Conservation (phyloP, 495 filamentous ascomycete species). For the Penicillium herquei region DNA sequence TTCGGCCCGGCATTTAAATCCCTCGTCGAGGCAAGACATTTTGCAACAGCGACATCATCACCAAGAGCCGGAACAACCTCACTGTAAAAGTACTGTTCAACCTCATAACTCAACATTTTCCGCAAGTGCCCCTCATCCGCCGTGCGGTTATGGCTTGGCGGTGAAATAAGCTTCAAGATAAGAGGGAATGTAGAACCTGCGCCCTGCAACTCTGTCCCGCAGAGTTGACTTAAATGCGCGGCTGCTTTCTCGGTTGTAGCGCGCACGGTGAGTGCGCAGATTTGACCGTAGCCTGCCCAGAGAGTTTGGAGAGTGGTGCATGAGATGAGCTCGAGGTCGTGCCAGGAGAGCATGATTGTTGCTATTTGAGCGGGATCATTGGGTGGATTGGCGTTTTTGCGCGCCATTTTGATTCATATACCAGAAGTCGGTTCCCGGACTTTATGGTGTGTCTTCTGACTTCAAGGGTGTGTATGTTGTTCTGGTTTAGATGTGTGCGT, state of each 20-base stretch:
- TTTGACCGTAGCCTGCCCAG: slow-evolving; percentile 39
- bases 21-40: slow-evolving; percentile 34
- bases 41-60: slow-evolving; percentile 27
- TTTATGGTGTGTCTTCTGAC: no score
- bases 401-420: no score
- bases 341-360: slow-evolving; percentile 33
- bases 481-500: no score
- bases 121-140: slow-evolving; percentile 37
- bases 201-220: slow-evolving; percentile 13
- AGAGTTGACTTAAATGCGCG: slow-evolving; percentile 23
- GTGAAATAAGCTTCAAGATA: slow-evolving; percentile 42
- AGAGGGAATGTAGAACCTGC: slow-evolving; percentile 27
- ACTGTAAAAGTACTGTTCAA: slow-evolving; percentile 36
- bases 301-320: slow-evolving; percentile 36
- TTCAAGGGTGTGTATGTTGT: no score
- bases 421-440: no score
- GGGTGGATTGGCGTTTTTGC: background rate
- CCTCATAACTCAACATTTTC: slow-evolving; percentile 40
- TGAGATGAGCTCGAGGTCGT: slow-evolving; percentile 33
- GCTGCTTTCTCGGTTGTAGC: slow-evolving; percentile 28
- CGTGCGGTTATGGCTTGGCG: slow-evolving; percentile 14
- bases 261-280: slow-evolving; percentile 31
- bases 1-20: slow-evolving; percentile 10
- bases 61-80: slow-evolving; percentile 30
- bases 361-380: slow-evolving; percentile 30